Conservation (phyloP, 352 stramenopile species). For the Saprolegnia parasitica region DNA sequence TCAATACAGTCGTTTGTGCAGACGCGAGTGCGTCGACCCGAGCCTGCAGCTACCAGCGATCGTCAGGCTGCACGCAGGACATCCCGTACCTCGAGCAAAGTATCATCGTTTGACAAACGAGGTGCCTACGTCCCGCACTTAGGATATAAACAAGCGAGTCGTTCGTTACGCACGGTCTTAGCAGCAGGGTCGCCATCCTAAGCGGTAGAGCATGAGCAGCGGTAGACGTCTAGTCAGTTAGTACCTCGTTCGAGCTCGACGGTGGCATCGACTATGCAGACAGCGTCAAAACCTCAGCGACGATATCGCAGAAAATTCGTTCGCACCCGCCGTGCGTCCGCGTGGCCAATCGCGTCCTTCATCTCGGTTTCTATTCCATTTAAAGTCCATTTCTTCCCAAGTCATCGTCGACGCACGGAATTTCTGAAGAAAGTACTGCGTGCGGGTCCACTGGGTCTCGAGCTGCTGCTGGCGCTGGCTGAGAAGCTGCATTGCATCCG, state of each 20-base stretch:
- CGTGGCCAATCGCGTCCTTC: neutral
- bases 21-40: neutral
- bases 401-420: neutral
- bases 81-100: neutral
- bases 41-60: neutral
- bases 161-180: too few relatives aligned
- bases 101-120: neutral
- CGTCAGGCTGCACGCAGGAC: neutral
- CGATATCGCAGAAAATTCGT: too few relatives aligned
- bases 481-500: neutral
- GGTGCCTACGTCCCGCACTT: neutral
- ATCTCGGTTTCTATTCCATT: neutral
- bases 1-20: neutral
- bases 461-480: slow-evolving; percentile 6
- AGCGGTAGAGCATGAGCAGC: neutral
- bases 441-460: neutral
- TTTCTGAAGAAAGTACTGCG: slow-evolving; percentile 19
- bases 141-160: too few relatives aligned
- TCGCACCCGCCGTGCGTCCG: neutral
- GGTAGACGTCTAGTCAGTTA: neutral
- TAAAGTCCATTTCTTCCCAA: neutral
- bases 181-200: too few relatives aligned
- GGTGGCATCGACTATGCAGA: neutral
- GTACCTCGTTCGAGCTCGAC: neutral
- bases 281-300: neutral